A percentile compares a stretch with the other conserved stretches of the same genome.
These are phyloP conservation scores for Tolypocladium cylindrosporum DNA, from an alignment of 2,329 filamentous ascomycete genomes.

Conservation along the genomic window DNA sequence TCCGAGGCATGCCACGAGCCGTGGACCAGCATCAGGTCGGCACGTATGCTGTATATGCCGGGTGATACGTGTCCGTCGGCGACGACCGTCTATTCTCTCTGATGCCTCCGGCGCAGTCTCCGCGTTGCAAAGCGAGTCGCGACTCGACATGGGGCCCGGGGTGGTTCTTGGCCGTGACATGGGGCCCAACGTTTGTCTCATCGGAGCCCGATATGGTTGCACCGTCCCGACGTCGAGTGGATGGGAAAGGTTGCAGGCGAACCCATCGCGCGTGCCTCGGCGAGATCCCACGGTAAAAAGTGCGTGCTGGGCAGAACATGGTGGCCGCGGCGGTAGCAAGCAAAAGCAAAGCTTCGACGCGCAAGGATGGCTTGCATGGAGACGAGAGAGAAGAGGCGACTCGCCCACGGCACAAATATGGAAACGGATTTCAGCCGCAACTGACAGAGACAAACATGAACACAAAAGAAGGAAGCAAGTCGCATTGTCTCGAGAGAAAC, in stretches of 20 bases:
- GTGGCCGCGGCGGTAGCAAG: not conserved
- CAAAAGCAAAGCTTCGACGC: not conserved
- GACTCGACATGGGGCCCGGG: not conserved
- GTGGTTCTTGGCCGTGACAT: not conserved
- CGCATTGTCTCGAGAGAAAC: not conserved
- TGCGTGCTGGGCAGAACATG: not conserved
- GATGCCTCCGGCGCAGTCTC: not conserved
- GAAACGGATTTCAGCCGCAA: not conserved
- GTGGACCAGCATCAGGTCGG: not conserved
- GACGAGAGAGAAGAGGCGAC: slow-evolving; percentile 1
- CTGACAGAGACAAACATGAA: not conserved
- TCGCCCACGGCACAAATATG: not conserved
- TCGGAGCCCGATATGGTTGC: not conserved
- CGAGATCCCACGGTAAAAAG: not conserved
- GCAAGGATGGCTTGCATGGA: not conserved
- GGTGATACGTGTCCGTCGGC: not conserved
- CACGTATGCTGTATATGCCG: not conserved
- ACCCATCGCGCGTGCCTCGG: not conserved
- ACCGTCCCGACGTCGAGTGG: not conserved
- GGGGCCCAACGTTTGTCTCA: not conserved
- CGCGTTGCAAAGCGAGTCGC: not conserved
- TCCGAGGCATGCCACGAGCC: not conserved
- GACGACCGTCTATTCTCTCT: not conserved
- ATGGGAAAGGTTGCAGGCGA: not conserved
- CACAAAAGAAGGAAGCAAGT: not conserved